A percentile compares a stretch with the other conserved stretches of the same genome.
These are phyloP conservation scores for Berkeleyomyces basicola DNA, from an alignment of 2,329 filamentous ascomycete species.

Conservation along the genomic window DNA sequence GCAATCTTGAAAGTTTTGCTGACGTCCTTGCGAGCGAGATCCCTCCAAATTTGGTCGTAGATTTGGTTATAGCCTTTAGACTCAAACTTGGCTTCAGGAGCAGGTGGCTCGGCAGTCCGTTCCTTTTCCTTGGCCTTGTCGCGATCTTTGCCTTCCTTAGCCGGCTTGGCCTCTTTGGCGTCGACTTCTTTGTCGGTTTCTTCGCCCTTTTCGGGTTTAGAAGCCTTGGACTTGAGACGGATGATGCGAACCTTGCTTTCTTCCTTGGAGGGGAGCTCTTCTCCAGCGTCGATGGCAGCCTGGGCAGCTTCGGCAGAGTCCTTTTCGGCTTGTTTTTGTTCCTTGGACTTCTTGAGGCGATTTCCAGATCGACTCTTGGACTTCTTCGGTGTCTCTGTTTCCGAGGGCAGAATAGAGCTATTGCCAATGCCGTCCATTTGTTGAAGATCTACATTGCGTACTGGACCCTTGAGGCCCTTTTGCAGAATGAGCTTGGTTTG, in stretches of 20 bases:
- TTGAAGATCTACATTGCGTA: conserved; percentile 46
- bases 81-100: conserved; percentile 51
- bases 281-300: conserved; percentile 62
- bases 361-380: conserved; percentile 40
- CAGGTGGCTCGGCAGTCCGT: conserved; percentile 31
- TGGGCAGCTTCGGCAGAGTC: conserved; percentile 76
- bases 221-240: conserved; percentile 33
- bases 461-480: conserved; percentile 68
- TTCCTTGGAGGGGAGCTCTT: conserved; percentile 49
- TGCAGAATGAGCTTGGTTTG: conserved; percentile 78
- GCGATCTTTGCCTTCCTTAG: conserved; percentile 28
- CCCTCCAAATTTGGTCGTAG: conserved; percentile 93
- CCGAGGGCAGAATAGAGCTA: conserved; percentile 63
- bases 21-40: conserved; percentile 84
- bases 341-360: conserved; percentile 79
- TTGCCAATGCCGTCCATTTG: conserved; percentile 75
- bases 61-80: conserved; percentile 94
- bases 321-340: conserved; percentile 68
- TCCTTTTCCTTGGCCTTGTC: conserved; percentile 29
- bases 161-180: conserved; percentile 27
- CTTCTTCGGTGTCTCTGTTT: conserved; percentile 37
- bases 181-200: conserved; percentile 23
- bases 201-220: conserved; percentile 17
- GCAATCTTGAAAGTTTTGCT: conserved; percentile 85
- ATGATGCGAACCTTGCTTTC: conserved; percentile 47